phyloP scores from a whole-genome alignment of 352 stramenopile species.

The Globisporangium middletonii region DNA sequence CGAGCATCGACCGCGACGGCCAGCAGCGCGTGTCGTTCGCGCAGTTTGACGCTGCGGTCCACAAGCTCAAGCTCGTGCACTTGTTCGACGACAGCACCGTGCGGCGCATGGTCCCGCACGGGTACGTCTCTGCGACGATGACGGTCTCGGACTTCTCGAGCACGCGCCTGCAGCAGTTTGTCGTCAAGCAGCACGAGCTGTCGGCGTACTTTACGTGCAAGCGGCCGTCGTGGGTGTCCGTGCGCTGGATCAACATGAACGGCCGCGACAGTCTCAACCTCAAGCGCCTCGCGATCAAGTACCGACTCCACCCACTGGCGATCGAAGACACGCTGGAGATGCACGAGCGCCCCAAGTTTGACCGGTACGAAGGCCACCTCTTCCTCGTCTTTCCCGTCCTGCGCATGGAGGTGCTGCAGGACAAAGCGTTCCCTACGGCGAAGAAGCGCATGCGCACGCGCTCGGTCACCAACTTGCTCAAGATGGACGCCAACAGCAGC shows the following conservation, averaged over 20 bases:
- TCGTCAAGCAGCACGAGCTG: slow-evolving; percentile 37
- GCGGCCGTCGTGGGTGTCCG: slow-evolving; percentile 70
- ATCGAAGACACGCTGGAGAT: slow-evolving; percentile 86
- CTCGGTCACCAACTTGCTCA: slow-evolving; percentile 36
- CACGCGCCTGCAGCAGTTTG: slow-evolving; percentile 63
- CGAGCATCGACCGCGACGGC: slow-evolving; percentile 49
- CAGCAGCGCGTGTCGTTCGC: slow-evolving; percentile 43
- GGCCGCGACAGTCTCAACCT: slow-evolving; percentile 75
- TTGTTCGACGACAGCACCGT: slow-evolving; percentile 75
- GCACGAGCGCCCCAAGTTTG: slow-evolving; percentile 83
- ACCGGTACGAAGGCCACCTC: slow-evolving; percentile 78
- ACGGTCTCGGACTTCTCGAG: slow-evolving; percentile 79
- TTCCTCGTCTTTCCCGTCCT: slow-evolving; percentile 83
- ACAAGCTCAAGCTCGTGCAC: slow-evolving; percentile 85
- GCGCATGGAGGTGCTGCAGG: slow-evolving; percentile 51
- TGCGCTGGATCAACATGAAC: slow-evolving; percentile 86
- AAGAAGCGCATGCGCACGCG: slow-evolving; percentile 33
- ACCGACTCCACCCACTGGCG: slow-evolving; percentile 75
- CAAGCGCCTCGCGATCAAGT: slow-evolving; percentile 85
- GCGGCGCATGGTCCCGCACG: slow-evolving; percentile 38
- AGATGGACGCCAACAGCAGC: slow-evolving; percentile 21
- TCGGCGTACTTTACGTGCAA: slow-evolving; percentile 72
- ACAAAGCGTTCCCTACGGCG: slow-evolving; percentile 22
- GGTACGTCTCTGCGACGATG: slow-evolving; percentile 51
- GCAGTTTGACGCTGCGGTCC: slow-evolving; percentile 77